Base-by-base conservation (phyloP, 805 yeast genomes). In the Saccharomyces jurei region DNA sequence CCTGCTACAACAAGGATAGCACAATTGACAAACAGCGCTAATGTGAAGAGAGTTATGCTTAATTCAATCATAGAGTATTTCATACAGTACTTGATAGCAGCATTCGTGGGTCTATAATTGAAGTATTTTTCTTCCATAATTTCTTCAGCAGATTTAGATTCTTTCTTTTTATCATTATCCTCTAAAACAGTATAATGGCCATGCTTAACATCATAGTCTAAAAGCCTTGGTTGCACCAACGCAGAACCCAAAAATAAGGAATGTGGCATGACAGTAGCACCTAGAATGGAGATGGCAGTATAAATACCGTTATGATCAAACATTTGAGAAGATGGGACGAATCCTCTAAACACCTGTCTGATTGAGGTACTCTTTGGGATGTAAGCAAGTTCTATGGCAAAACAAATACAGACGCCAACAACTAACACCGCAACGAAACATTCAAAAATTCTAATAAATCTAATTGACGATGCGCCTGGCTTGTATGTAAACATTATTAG, bases 211-310 rank as follows among this genome's bases (percentile, higher is more conserved):
- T 89, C 96, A 64, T 72, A 89, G 48, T 89, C 95, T 63, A 82
- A 78, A 48, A 89, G 74, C 58, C 96, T 77, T 25, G 95, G 89
- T 69, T 89, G 96, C 9, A 89, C 96, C 54, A 89, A 74, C 13
- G 90, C 95, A 0, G 92, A 85, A 0, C 96, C 97, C 52, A 89
- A 74, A 65, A 87, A 89, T 49, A 89, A 74, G 1, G 91, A 84
- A 67, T 89, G 96, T 4, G 96, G 96, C 96, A 89, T 89, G 26
- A 89, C 96, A 0, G 96, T 89, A 13, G 96, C 96, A 55, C 96
- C 97, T 49, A 89, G 76, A 56, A 89, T 86, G 10, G 96, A 94
- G 58, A 89, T 78, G 27, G 91, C 83, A 46, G 86, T 73, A 63
- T 84, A 87, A 48, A 87, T 73, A 4, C 95, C 92, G 63, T 80